Evolutionary conservation across 139 green algal genomes (phyloP).

Genomic region (Protoeuglena noctilucae): DNA sequence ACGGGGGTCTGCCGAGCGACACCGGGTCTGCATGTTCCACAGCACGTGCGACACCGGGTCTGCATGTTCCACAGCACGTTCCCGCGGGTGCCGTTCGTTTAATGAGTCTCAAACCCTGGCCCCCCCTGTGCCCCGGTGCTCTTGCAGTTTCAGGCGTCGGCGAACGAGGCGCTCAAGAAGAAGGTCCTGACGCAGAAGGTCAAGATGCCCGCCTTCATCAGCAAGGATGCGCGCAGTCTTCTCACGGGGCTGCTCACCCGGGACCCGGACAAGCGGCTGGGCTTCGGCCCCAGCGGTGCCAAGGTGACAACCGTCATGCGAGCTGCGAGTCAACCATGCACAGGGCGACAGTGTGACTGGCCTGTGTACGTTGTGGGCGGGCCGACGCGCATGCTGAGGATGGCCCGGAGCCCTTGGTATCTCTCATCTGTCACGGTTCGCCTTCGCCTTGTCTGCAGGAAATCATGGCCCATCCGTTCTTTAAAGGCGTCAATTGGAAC

Average conservation of each 20-base stretch:
- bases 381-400: neutral
- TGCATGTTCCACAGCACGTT: no score
- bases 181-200: no score
- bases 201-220: no score
- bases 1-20: no score
- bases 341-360: neutral
- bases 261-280: conserved; percentile 66
- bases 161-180: no score
- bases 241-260: conserved; percentile 62
- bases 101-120: neutral
- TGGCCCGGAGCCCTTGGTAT: neutral
- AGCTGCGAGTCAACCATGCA: neutral
- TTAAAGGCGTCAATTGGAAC: conserved; percentile 57
- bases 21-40: no score
- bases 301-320: conserved; percentile 14
- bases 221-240: conserved; percentile 21
- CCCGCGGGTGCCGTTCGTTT: no score
- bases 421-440: neutral
- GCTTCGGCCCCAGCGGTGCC: conserved; percentile 41
- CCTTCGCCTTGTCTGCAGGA: no score
- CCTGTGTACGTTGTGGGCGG: neutral
- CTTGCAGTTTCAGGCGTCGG: no score
- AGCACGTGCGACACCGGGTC: no score
- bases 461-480: conserved; percentile 15
- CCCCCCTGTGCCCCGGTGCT: conserved; percentile 1